Base-by-base conservation (phyloP, 208 protist genomes). In the Trypanosoma melophagium region DNA sequence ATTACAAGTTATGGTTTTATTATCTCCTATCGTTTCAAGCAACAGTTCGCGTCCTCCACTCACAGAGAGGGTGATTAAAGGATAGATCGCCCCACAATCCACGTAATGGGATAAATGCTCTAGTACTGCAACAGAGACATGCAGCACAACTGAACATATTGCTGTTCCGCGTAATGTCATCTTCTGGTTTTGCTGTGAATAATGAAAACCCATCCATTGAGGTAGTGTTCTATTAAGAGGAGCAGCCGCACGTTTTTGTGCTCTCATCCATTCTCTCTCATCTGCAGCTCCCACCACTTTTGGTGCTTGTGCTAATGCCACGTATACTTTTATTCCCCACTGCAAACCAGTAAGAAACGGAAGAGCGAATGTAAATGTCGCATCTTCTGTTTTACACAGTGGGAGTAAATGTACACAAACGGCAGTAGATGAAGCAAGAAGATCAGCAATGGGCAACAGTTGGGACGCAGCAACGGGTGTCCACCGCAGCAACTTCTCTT, bases 61-160 rank as follows among this genome's bases (percentile, higher is more conserved):
- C 9, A 67, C 45, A 9, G 69, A 28, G 17, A 74, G 60, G 14
- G 60, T 22, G 12, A 67, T 40, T 28, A 49, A 17, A 42, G 69
- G 60, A 44, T 53, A 62, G 25, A 13, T 13, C n/a, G 44, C 50
- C 31, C 44, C 60, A 16, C 22, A 28, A 35, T 67, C 69, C 14
- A 67, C 69, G n/a, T 62, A 24, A 12, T 31, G 53, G 9, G 21
- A 4, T 16, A 74, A 45, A 16, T 56, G 21, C 24, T 73, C 12
- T 12, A 80, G 60, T 28, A 90, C 54, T 10, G 76, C 80, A 14
- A 70, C 71, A 45, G 49, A 49, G n/a, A 79, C 69, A 53, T 75
- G 67, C 69, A 90, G 52, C 51, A 73, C 73, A 24, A 90, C 74
- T 3, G 76, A 79, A 70, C 75, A 86, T 28, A 60, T 52, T 2